These are phyloP conservation scores for Pseudogymnoascus sp. DNA, from an alignment of 2,329 filamentous ascomycete species.

Conservation along the genomic window DNA sequence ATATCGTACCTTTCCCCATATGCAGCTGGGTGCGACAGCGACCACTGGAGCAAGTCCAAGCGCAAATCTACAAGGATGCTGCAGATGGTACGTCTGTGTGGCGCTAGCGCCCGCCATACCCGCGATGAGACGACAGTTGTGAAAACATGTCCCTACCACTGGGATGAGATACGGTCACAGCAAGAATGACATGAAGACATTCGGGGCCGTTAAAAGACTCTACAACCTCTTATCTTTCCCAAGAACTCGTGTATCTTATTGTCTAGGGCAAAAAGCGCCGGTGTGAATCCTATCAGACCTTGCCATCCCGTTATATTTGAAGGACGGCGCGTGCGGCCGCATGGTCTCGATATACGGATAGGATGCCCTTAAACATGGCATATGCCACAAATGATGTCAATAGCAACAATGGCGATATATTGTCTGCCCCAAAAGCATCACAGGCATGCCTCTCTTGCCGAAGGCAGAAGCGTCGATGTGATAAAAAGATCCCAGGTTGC, in stretches of 20 bases:
- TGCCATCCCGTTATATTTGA: background rate
- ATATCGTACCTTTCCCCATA: background rate
- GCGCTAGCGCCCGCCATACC: conserved; percentile 6
- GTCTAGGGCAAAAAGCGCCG: background rate
- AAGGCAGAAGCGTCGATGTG: conserved; percentile 43
- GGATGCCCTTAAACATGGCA: conserved; percentile 3
- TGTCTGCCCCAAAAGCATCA: conserved; percentile 24
- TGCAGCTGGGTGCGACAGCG: background rate
- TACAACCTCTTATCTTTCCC: background rate
- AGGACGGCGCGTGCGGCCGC: conserved; percentile 1
- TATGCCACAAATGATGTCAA: background rate
- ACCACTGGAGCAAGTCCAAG: background rate
- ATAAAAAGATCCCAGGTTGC: conserved; percentile 41
- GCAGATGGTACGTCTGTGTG: background rate
- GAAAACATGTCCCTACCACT: background rate
- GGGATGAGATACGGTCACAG: background rate
- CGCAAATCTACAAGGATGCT: background rate
- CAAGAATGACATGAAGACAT: background rate
- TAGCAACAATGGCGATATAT: background rate
- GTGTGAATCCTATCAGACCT: background rate
- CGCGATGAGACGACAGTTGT: background rate
- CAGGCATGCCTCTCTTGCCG: conserved; percentile 37
- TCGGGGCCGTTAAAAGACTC: background rate
- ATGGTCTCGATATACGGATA: background rate
- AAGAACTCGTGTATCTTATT: background rate